These are phyloP conservation scores for Penicillium sclerotigenum DNA, from an alignment of 2,329 filamentous ascomycete species.

Conservation along the genomic window DNA sequence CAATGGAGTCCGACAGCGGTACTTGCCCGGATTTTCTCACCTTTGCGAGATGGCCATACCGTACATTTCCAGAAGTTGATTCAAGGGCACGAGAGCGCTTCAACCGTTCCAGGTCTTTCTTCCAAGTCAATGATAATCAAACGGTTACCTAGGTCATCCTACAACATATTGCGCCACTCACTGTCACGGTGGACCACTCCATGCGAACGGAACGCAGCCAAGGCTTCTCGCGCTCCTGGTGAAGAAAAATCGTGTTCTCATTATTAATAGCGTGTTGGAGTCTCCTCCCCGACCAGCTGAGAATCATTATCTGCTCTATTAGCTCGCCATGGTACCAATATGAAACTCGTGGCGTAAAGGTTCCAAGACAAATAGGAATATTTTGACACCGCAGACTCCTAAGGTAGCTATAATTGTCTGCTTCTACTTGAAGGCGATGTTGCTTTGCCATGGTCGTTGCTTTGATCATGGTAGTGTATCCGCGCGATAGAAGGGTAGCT, in stretches of 20 bases:
- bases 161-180: constrained; percentile 29
- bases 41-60: constrained; percentile 3
- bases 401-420: constrained; percentile 26
- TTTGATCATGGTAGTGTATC: constrained; percentile 32
- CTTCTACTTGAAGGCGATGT: constrained; percentile 22
- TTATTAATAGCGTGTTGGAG: constrained; percentile 8
- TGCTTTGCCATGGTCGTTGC: constrained; percentile 23
- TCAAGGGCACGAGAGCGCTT: constrained; percentile 17
- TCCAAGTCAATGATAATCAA: constrained; percentile 29
- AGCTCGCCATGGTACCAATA: constrained; percentile 26
- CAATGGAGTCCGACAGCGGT: too few species aligned
- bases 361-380: constrained; percentile 26
- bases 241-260: constrained; percentile 3
- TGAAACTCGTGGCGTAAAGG: constrained; percentile 17
- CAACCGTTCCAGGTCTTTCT: constrained; percentile 21
- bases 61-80: constrained; percentile 13
- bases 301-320: constrained; percentile 21
- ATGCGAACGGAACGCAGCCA: constrained; percentile 14
- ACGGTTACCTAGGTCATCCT: constrained; percentile 15
- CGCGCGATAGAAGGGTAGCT: constrained; percentile 24
- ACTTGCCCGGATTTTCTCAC: too few species aligned
- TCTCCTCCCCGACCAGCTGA: constrained; percentile 15
- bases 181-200: constrained; percentile 20
- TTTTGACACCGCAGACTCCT: constrained; percentile 22
- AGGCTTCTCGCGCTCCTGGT: constrained; percentile 14